A percentile compares a stretch with the other conserved stretches of the same genome.
phyloP scores from a whole-genome alignment of 345 rosid species.

The Atalantia buxifolia region DNA sequence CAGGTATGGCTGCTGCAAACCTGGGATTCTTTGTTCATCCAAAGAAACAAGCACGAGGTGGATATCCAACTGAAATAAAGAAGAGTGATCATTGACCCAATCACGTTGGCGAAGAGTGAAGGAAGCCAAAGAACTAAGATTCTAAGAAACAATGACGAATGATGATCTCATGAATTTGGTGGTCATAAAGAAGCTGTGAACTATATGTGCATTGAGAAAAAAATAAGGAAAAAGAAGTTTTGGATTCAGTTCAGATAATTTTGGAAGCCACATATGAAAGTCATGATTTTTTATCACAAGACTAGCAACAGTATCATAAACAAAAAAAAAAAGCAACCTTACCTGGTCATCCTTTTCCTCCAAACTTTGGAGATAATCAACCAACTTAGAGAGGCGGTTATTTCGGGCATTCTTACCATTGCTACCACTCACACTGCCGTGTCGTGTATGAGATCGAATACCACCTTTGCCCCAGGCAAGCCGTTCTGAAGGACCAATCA shows the following conservation, averaged over 20 bases:
- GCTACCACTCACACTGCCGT: conserved; percentile 36
- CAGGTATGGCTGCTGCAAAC: conserved; percentile 41
- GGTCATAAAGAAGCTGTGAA: not conserved
- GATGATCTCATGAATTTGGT: conserved; percentile 3
- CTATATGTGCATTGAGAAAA: not conserved
- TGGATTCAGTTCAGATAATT: not conserved
- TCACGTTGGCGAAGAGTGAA: conserved; percentile 3
- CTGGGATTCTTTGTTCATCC: conserved; percentile 41
- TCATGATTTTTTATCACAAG: not conserved
- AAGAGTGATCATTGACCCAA: conserved; percentile 4
- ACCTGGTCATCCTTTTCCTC: conserved; percentile 46
- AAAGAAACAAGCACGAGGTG: conserved; percentile 43
- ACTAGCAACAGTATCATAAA: not conserved
- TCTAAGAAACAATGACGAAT: not conserved
- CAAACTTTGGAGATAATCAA: conserved; percentile 31
- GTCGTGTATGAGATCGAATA: conserved; percentile 44
- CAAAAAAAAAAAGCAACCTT: not conserved
- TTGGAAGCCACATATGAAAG: not conserved
- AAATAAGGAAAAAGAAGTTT: not conserved
- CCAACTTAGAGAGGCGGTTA: conserved; percentile 36
- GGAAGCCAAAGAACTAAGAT: conserved; percentile 3
- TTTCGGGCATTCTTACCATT: conserved; percentile 34
- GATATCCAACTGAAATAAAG: conserved; percentile 36
- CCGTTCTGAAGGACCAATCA: conserved; percentile 40
- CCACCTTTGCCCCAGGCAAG: conserved; percentile 56